phyloP scores from a whole-genome alignment of 2,329 filamentous ascomycete genomes.

The Fusarium scirpi region DNA sequence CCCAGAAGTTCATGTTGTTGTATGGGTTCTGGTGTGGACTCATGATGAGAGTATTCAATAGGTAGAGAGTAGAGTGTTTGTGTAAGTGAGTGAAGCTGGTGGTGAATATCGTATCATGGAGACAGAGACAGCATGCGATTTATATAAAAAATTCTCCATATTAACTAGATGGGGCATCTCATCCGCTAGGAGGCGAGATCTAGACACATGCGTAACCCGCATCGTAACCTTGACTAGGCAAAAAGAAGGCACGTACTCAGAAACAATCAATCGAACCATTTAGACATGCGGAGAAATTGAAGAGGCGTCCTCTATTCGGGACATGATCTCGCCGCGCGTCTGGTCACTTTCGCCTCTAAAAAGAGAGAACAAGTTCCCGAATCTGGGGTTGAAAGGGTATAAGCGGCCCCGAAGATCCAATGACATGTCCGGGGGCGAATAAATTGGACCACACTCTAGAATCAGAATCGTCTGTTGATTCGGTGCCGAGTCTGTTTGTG shows the following conservation, averaged over 20 bases:
- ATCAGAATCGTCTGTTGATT: background rate
- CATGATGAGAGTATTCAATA: constrained; percentile 32
- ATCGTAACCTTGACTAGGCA: constrained; percentile 31
- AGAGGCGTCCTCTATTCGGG: constrained; percentile 1
- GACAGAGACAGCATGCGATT: constrained; percentile 22
- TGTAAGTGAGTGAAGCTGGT: constrained; percentile 25
- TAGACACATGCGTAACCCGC: constrained; percentile 38
- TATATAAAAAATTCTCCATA: constrained; percentile 36
- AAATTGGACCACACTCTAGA: constrained; percentile 7
- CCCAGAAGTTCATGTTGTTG: constrained; percentile 48
- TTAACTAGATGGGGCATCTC: constrained; percentile 35
- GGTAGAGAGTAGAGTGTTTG: constrained; percentile 13
- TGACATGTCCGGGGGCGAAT: constrained; percentile 28
- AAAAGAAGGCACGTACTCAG: constrained; percentile 42
- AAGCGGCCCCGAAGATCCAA: constrained; percentile 41
- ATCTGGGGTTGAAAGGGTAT: constrained; percentile 15
- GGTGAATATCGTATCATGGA: constrained; percentile 16
- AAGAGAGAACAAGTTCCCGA: background rate
- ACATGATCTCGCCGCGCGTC: constrained; percentile 42
- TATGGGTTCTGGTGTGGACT: constrained; percentile 41
- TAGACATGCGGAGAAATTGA: constrained; percentile 29
- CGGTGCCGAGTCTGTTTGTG: constrained; percentile 13
- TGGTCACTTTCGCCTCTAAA: constrained; percentile 25
- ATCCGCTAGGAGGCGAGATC: constrained; percentile 36
- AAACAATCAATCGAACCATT: constrained; percentile 42